Base-by-base conservation (phyloP, 805 yeast genomes). In the Yarrowia sp. region DNA sequence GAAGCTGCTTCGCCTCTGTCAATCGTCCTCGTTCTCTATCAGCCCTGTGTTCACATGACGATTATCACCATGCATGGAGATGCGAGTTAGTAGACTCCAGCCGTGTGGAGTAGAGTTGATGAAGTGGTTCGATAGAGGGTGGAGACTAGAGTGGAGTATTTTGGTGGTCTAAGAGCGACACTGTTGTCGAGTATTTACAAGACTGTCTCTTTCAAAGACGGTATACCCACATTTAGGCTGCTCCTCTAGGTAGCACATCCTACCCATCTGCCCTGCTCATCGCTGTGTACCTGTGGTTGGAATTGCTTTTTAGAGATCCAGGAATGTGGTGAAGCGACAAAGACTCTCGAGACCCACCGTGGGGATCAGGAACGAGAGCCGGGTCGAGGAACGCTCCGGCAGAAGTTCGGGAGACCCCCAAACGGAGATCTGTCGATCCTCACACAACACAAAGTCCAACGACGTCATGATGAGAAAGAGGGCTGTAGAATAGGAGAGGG, bases 31-130 rank as follows among this genome's bases (percentile, higher is more conserved):
- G 5, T 32, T 26, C 38, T 15, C 14, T 26, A 32, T 49, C 40
- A 26, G 53, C 9, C 5, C 35, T 1, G 32, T 43, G 32, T 15
- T 14, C 53, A 49, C 53, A 26, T 32, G 52, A 49, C 10, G 53
- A 49, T n/a, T 49, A 32, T 32, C 53, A 49, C 14, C 15, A n/a
- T 32, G 53, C 52, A 48, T 26, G 3, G 38, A 15, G 15, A 49
- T 49, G 53, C 53, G 32, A 49, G 53, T 49, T 49, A 49, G 53
- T 49, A 49, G 35, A 49, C 53, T 49, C 40, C 52, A 48, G 52
- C 52, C 52, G 52, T 26, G 16, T 26, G 32, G 32, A 14, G 16
- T 48, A 10, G 16, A 48, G 52, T 14, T 26, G 52, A 16, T 19
- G 48, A 10, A 43, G 46, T 43, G 46, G 46, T n/a, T 43, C 22